These are phyloP conservation scores for Flagelloscypha sp. DNA, from an alignment of 768 basidiomycete genomes.

Conservation along the genomic window DNA sequence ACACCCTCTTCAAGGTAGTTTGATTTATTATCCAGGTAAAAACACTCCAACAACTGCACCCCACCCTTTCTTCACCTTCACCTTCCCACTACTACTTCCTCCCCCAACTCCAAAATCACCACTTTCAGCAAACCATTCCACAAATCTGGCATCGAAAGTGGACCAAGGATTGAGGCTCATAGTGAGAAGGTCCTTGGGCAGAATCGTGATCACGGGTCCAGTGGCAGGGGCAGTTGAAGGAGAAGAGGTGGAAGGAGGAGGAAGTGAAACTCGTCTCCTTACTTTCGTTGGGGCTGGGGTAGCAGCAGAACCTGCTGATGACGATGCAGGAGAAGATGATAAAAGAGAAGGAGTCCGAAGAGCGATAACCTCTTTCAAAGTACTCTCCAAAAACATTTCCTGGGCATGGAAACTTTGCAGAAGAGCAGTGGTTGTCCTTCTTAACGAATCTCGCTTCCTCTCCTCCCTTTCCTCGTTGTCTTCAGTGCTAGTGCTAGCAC, in stretches of 20 bases:
- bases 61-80: conserved; percentile 42
- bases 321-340: conserved; percentile 1
- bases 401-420: conserved; percentile 65
- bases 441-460: conserved; percentile 15
- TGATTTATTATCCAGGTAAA: too few relatives aligned
- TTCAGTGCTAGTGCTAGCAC: too few relatives aligned
- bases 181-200: conserved; percentile 56
- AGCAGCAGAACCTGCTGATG: too few relatives aligned
- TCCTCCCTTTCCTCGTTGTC: too few relatives aligned
- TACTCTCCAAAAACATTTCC: conserved; percentile 48
- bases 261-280: too few relatives aligned
- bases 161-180: conserved; percentile 75
- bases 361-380: too few relatives aligned
- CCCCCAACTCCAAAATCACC: conserved; percentile 53
- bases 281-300: too few relatives aligned
- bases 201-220: conserved; percentile 24
- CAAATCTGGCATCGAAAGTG: conserved; percentile 57
- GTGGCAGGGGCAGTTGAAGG: background rate
- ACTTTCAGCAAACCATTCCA: conserved; percentile 69
- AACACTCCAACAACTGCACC: conserved; percentile 38
- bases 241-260: too few relatives aligned
- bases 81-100: conserved; percentile 6
- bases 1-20: too few relatives aligned
- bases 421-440: conserved; percentile 52
- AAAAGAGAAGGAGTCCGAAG: conserved; percentile 17